These are phyloP conservation scores for Malus hybrid DNA, from an alignment of 331 rosid genomes.

Conservation along the genomic window DNA sequence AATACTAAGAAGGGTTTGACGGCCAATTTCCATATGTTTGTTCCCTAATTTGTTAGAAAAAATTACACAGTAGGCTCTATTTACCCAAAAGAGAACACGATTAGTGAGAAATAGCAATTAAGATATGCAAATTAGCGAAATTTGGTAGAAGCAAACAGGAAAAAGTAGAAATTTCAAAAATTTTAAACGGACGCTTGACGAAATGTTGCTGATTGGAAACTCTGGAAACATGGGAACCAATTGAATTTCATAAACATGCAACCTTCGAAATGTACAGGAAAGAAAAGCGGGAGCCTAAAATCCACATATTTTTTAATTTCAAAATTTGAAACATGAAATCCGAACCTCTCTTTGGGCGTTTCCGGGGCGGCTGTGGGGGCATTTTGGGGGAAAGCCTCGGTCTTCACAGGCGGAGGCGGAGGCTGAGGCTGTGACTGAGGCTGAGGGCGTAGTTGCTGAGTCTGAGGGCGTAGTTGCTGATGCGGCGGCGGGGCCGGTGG, in stretches of 20 bases:
- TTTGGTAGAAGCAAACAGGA: background rate
- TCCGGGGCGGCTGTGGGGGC: slow-evolving; percentile 14
- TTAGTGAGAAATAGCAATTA: background rate
- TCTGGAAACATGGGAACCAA: background rate
- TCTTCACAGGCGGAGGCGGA: background rate
- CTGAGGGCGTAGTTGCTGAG: too few species aligned
- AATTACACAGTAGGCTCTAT: background rate
- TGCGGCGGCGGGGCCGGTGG: too few species aligned
- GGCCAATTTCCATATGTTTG: background rate
- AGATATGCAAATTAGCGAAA: background rate
- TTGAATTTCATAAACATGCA: background rate
- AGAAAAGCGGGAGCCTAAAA: background rate
- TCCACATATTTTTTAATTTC: background rate
- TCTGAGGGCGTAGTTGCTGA: too few species aligned
- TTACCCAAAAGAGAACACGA: background rate
- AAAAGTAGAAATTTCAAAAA: background rate
- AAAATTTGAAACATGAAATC: background rate
- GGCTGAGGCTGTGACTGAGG: background rate
- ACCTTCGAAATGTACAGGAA: background rate
- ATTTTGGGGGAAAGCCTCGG: slow-evolving; percentile 16
- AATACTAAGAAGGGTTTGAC: background rate
- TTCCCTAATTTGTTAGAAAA: background rate
- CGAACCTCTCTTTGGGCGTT: slow-evolving; percentile 44
- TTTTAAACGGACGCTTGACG: background rate
- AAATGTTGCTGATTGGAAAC: background rate